phyloP scores from a whole-genome alignment of 2,329 filamentous ascomycete species.

The Beauveria varroae region DNA sequence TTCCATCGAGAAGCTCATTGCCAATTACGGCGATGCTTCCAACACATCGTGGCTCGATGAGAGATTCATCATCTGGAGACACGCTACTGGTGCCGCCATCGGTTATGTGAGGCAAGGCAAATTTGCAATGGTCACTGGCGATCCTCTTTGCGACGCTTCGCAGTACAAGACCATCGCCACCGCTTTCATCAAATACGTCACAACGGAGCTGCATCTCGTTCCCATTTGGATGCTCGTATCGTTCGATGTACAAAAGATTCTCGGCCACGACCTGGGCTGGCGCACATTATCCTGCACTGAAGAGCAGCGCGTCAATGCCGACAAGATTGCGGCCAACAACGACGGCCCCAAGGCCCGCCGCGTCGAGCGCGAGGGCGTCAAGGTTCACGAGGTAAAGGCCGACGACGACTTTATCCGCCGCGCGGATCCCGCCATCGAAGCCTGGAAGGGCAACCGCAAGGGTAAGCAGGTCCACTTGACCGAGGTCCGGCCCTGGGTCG shows the following conservation, averaged over 20 bases:
- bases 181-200: constrained; percentile 68
- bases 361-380: constrained; percentile 76
- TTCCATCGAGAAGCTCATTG: constrained; percentile 77
- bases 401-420: constrained; percentile 63
- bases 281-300: constrained; percentile 81
- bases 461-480: constrained; percentile 84
- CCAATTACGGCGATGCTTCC: constrained; percentile 90
- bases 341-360: constrained; percentile 70
- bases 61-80: constrained; percentile 81
- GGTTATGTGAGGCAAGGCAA: constrained; percentile 72
- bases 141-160: constrained; percentile 73
- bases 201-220: constrained; percentile 60
- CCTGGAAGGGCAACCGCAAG: constrained; percentile 75
- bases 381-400: constrained; percentile 64
- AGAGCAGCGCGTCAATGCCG: constrained; percentile 79
- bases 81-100: constrained; percentile 75
- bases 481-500: constrained; percentile 82
- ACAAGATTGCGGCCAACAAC: constrained; percentile 53
- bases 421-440: constrained; percentile 64
- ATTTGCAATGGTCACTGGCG: constrained; percentile 77
- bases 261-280: constrained; percentile 77
- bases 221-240: constrained; percentile 89
- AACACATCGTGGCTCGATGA: constrained; percentile 93
- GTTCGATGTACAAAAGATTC: constrained; percentile 66
- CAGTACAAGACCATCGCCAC: constrained; percentile 70